A percentile compares a stretch with the other conserved stretches of the same genome.
These are phyloP conservation scores for Paramecium tetraurelia DNA, from an alignment of 73 alveolate species.

Conservation along the genomic window DNA sequence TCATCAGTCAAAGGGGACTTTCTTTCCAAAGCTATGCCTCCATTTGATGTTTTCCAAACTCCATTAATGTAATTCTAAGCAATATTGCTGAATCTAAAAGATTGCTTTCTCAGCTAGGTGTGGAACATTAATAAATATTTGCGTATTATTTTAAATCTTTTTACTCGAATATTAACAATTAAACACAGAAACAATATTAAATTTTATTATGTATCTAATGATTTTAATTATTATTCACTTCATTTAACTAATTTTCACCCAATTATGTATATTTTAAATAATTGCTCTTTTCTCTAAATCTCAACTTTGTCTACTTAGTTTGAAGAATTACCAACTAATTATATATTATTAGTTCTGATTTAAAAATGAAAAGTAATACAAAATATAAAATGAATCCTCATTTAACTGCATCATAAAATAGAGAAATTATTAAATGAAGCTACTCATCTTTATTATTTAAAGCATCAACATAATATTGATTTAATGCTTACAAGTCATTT, in stretches of 20 bases:
- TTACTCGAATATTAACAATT: background rate
- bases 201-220: background rate
- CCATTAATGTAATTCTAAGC: slow-evolving; percentile 69
- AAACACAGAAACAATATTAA: background rate
- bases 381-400: background rate
- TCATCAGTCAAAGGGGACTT: slow-evolving; percentile 83
- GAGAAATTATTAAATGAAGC: background rate
- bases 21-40: slow-evolving; percentile 69
- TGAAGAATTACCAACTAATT: background rate
- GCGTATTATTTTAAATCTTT: slow-evolving; percentile 13
- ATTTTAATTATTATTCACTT: background rate
- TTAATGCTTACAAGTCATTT: background rate
- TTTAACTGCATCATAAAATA: background rate
- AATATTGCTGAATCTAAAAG: background rate
- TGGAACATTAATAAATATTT: slow-evolving; percentile 14
- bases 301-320: background rate
- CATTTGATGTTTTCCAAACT: slow-evolving; percentile 73
- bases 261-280: no score
- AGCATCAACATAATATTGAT: background rate
- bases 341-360: no score
- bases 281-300: background rate
- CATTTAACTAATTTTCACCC: background rate
- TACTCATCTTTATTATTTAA: background rate
- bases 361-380: background rate
- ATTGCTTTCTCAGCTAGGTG: background rate